Percentiles rank a stretch among this genome's conserved stretches.
phyloP scores from a whole-genome alignment of 164 flowering plant genomes.

The Litsea cubeba region DNA sequence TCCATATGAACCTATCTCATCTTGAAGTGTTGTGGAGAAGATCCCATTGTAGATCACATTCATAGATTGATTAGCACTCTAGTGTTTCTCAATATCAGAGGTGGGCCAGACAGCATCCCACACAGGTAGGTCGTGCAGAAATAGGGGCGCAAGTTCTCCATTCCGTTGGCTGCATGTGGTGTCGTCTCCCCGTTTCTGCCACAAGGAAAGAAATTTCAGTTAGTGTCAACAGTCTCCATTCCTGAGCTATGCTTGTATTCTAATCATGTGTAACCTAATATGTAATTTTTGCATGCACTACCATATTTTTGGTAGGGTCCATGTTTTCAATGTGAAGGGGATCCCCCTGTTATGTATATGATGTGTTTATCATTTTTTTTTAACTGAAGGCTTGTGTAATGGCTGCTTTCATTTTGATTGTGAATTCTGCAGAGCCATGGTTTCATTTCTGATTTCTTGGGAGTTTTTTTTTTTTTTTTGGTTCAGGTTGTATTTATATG shows the following conservation, averaged over 20 bases:
- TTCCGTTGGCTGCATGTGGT: constrained; percentile 5
- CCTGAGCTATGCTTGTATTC: constrained; percentile 20
- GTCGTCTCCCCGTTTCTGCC: neutral
- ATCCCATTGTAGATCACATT: neutral
- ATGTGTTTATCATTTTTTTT: constrained; percentile 31
- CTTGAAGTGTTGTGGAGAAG: constrained; percentile 29
- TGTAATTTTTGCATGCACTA: constrained; percentile 34
- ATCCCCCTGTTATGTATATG: constrained; percentile 43
- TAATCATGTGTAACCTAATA: constrained; percentile 23
- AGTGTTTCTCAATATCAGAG: neutral
- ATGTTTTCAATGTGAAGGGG: constrained; percentile 24
- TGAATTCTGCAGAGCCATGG: neutral
- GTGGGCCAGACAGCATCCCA: neutral
- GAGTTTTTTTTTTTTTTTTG: too few species aligned
- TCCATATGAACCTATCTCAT: constrained; percentile 95
- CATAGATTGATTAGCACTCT: neutral
- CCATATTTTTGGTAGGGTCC: constrained; percentile 11
- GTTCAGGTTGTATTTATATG: too few species aligned
- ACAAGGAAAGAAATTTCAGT: constrained; percentile 11
- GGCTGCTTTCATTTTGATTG: neutral
- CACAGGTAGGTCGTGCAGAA: neutral
- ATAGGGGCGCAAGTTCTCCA: neutral
- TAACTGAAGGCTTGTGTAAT: neutral
- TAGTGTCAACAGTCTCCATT: neutral
- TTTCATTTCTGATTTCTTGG: neutral